These are phyloP conservation scores for Amauroascus verrucosus DNA, from an alignment of 2,329 filamentous ascomycete species.

Conservation along the genomic window DNA sequence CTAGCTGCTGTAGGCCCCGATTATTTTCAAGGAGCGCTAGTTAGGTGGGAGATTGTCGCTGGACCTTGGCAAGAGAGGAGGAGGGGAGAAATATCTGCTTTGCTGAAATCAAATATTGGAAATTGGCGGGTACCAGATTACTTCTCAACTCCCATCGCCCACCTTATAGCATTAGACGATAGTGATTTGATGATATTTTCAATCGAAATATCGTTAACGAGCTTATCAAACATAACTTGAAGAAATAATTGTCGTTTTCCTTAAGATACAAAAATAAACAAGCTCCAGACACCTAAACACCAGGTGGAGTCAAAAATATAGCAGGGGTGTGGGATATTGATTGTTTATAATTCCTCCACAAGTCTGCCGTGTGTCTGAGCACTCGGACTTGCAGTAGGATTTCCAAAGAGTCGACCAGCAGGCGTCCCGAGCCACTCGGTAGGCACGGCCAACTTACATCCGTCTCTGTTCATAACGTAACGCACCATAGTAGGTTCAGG, in stretches of 20 bases:
- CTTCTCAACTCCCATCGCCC: neutral
- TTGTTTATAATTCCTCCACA: slow-evolving; percentile 31
- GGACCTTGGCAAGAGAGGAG: neutral
- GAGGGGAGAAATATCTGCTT: neutral
- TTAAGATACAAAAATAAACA: neutral
- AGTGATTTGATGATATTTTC: neutral
- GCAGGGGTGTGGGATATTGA: neutral
- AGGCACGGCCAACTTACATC: slow-evolving; percentile 36
- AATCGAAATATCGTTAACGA: neutral
- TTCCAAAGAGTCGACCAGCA: slow-evolving; percentile 33
- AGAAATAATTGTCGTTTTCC: neutral
- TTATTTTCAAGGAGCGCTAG: neutral
- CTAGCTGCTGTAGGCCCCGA: neutral
- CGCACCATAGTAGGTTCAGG: slow-evolving; percentile 37
- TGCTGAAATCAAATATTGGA: no score
- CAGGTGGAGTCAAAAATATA: neutral
- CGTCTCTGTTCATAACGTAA: slow-evolving; percentile 36
- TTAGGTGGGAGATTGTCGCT: neutral
- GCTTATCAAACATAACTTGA: neutral
- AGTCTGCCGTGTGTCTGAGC: slow-evolving; percentile 21
- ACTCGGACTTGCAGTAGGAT: slow-evolving; percentile 15
- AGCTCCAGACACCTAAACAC: no score
- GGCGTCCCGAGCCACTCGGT: slow-evolving; percentile 40
- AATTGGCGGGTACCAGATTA: neutral
- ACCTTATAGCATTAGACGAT: neutral